Conservation (phyloP, 768 basidiomycete species). For the Antrodiella citrinella region DNA sequence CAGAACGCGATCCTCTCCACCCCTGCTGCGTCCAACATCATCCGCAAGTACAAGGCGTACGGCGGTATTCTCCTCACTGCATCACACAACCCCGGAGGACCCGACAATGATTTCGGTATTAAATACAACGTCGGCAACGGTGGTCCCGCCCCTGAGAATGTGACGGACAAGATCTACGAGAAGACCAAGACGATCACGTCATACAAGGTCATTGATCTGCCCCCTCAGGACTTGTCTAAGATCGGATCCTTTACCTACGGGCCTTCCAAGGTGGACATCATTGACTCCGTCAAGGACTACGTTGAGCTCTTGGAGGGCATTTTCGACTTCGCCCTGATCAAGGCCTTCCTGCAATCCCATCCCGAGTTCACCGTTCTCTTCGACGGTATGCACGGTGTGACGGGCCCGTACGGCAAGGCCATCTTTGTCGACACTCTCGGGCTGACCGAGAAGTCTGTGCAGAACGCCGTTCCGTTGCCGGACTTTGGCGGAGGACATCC, state of each 20-base stretch:
- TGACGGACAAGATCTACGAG: conserved; percentile 94
- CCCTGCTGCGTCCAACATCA: conserved; percentile 93
- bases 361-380: conserved; percentile 81
- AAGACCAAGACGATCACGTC: conserved; percentile 77
- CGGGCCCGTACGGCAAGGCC: conserved; percentile 89
- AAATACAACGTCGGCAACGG: conserved; percentile 99
- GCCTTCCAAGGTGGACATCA: conserved; percentile 78
- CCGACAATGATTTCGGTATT: conserved; percentile 98
- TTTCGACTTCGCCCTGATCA: conserved; percentile 93
- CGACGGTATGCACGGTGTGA: conserved; percentile 94
- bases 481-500: conserved; percentile 98
- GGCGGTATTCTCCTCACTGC: conserved; percentile 97
- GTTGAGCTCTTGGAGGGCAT: conserved; percentile 74
- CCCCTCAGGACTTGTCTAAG: conserved; percentile 75
- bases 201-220: conserved; percentile 79
- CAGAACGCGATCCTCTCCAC: conserved; percentile 91
- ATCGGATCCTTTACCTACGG: conserved; percentile 76
- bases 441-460: conserved; percentile 71
- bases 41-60: conserved; percentile 91
- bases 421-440: conserved; percentile 81
- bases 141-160: conserved; percentile 91
- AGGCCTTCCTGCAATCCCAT: conserved; percentile 72
- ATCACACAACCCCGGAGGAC: conserved; percentile 96
- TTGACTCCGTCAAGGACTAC: conserved; percentile 93
- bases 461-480: conserved; percentile 86